These are phyloP conservation scores for Sphagnum contortum DNA, from an alignment of 225 moss, liverwort and hornwort species.

Conservation along the genomic window DNA sequence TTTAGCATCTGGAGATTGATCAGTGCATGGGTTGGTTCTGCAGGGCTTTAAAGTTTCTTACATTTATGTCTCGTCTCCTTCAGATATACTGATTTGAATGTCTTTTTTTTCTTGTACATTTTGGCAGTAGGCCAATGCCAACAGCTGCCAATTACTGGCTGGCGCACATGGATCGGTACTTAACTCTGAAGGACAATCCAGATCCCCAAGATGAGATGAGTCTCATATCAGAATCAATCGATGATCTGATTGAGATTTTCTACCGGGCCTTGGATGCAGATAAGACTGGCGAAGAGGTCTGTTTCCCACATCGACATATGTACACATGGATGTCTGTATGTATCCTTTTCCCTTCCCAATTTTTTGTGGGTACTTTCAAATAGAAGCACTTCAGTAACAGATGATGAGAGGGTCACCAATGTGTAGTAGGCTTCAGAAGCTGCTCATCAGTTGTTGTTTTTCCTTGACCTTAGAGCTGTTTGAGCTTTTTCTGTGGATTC, in stretches of 20 bases:
- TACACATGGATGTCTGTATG: slow-evolving; percentile 64
- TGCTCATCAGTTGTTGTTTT: background rate
- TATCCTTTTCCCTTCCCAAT: background rate
- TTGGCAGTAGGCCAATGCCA: slow-evolving; percentile 13
- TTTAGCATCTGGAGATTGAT: no score
- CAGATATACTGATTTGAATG: no score
- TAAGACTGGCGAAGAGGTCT: slow-evolving; percentile 50
- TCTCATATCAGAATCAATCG: slow-evolving; percentile 30
- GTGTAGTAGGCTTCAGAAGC: background rate
- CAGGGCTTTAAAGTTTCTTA: no score
- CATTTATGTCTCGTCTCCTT: no score
- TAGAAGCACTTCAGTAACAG: no score
- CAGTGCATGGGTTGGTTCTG: no score
- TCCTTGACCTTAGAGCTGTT: background rate
- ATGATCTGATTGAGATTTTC: slow-evolving; percentile 44
- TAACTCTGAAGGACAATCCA: slow-evolving; percentile 35
- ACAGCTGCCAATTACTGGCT: slow-evolving; percentile 38
- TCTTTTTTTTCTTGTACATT: no score
- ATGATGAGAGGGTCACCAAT: no score
- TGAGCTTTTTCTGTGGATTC: no score
- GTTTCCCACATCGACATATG: slow-evolving; percentile 43
- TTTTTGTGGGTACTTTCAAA: no score
- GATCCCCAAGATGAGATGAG: slow-evolving; percentile 22
- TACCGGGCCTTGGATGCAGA: slow-evolving; percentile 54
- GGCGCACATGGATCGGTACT: slow-evolving; percentile 44